Evolutionary conservation across 352 stramenopile genomes (phyloP).

Genomic region (Pythium insidiosum): DNA sequence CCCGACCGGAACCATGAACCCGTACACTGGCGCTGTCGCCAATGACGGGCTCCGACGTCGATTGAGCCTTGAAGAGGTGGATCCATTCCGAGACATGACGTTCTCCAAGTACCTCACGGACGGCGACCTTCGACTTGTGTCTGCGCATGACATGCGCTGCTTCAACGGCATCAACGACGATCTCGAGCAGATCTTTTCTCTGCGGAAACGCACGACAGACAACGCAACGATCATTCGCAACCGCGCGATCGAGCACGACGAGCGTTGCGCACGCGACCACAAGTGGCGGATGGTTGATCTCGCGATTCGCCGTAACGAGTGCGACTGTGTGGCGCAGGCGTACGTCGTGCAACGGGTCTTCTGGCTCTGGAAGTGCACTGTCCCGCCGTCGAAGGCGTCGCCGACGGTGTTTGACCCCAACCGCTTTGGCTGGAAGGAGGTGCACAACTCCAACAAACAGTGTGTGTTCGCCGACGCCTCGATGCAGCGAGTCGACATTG

Average conservation of each 20-base stretch:
- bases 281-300: conserved; percentile 90
- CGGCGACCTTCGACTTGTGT: conserved; percentile 83
- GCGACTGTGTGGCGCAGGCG: conserved; percentile 87
- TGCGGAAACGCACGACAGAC: conserved; percentile 4
- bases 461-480: conserved; percentile 40
- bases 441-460: conserved; percentile 34
- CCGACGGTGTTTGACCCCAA: conserved; percentile 27
- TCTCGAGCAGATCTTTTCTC: conserved; percentile 46
- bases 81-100: conserved; percentile 64
- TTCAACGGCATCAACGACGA: conserved; percentile 85
- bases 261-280: conserved; percentile 88
- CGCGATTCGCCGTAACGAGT: conserved; percentile 86
- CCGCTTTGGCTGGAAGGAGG: conserved; percentile 47
- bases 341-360: conserved; percentile 86
- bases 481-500: conserved; percentile 8
- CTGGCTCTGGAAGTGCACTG: conserved; percentile 92
- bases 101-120: conserved; percentile 89
- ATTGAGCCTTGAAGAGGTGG: conserved; percentile 45
- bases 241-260: conserved; percentile 60
- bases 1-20: conserved; percentile 89
- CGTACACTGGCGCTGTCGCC: conserved; percentile 78
- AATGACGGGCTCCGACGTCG: conserved; percentile 84
- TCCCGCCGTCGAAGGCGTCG: conserved; percentile 16
- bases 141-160: conserved; percentile 87
- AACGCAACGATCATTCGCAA: conserved; percentile 32